Base-by-base conservation (phyloP, 2,329 filamentous ascomycete genomes). In the Calonectria pteridis region DNA sequence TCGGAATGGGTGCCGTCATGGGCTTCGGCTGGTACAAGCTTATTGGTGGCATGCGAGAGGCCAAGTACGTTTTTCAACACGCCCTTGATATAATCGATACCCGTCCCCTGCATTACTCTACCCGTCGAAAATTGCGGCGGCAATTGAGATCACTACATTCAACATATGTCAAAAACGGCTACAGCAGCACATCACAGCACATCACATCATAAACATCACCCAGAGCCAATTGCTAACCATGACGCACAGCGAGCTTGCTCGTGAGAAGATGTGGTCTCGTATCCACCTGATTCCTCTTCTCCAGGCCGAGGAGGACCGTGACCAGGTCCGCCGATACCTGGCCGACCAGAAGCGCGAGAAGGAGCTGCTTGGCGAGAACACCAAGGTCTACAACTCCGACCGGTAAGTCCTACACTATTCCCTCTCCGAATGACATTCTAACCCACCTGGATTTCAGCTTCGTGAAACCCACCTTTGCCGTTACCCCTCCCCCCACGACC, bases 201-300 rank as follows among this genome's bases (percentile, higher is more conserved):
- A 53, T 16, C 23, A 53, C 58, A 29, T 3, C 40, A 29, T 18
- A 46, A 13, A 43, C 29, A 28, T 51, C 23, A 33, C 4, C 14
- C 23, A 26, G 33, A 43, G 31, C 26, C 46, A 35, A 63, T 53
- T 20, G 31, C 72, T 77, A 40, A 78, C 74, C 33, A 63, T 29
- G 2, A 31, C 1, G 0, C 31, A 72, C 81, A 98, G 96, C 83
- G 97, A 99, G 87, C 93, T 98, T 79, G 94, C 93, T 76, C 95
- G 97, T 81, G 97, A 99, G 84, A 99, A 98, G 90, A 97, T 98
- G 92, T 99, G 97, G 97, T 92, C 95, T 75, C 94, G 97, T 83
- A 98, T 99, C 86, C 92, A 98, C 87, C 90, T 99, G 77, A 97
- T 96, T 82, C 97, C 97, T 72, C 88, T 98, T 76, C 92, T 99